Percentiles rank a stretch among this genome's conserved stretches.
phyloP scores from a whole-genome alignment of 2,329 filamentous ascomycete genomes.

The Ophiostoma tasmaniense region DNA sequence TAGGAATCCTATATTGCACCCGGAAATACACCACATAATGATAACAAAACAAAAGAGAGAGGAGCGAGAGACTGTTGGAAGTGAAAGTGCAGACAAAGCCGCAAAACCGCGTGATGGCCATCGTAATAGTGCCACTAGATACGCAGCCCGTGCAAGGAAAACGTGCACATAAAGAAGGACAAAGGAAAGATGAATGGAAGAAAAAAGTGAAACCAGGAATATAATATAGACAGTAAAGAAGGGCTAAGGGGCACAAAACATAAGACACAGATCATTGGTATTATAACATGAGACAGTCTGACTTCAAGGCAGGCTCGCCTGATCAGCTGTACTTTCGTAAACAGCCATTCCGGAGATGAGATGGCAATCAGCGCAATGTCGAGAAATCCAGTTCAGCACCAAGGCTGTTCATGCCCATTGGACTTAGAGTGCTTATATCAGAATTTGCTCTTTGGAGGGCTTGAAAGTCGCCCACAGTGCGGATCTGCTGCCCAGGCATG shows the following conservation, averaged over 20 bases:
- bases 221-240: background rate
- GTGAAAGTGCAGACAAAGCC: background rate
- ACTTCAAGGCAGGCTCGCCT: background rate
- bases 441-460: slow-evolving; percentile 38
- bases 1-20: background rate
- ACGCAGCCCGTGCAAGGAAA: background rate
- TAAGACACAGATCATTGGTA: background rate
- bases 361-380: slow-evolving; percentile 25
- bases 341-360: background rate
- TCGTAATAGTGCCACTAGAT: background rate
- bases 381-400: slow-evolving; percentile 35
- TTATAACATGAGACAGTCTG: background rate
- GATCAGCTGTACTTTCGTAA: background rate
- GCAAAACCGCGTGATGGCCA: background rate
- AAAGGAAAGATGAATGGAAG: background rate
- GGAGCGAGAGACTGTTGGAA: background rate
- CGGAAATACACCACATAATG: background rate
- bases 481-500: slow-evolving; percentile 32
- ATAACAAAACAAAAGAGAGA: background rate
- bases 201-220: background rate
- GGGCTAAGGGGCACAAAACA: background rate
- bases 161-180: background rate
- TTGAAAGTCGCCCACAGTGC: slow-evolving; percentile 43
- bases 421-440: slow-evolving; percentile 31
- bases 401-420: slow-evolving; percentile 30